A percentile compares a stretch with the other conserved stretches of the same genome.
Conservation (phyloP, 306 rosid genomes). For the Castanea sativa region DNA sequence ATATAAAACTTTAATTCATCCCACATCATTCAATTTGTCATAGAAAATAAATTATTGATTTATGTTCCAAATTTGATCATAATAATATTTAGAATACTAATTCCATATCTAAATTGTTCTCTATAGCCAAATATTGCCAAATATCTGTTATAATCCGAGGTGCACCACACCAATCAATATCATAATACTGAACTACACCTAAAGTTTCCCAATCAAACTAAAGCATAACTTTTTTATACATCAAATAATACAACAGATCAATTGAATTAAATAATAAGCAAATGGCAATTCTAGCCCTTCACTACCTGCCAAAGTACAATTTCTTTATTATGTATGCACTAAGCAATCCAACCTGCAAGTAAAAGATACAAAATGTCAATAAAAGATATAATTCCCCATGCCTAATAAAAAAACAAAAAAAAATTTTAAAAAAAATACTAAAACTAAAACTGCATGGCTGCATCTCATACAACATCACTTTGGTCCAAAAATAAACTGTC, state of each 20-base stretch:
- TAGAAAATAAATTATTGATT: not conserved
- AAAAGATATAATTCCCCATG: not conserved
- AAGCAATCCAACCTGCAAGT: conserved; percentile 53
- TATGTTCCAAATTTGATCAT: not conserved
- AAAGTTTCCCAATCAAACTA: not conserved
- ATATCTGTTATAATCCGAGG: not conserved
- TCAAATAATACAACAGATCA: not conserved
- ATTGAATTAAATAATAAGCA: not conserved
- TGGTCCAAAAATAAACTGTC: not conserved
- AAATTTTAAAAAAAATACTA: no score
- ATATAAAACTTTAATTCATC: not conserved
- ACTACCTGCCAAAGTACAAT: conserved; percentile 52
- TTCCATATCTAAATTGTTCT: not conserved
- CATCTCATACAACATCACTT: not conserved
- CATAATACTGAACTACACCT: not conserved
- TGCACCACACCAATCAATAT: not conserved
- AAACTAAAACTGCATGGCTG: no score
- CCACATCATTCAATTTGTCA: not conserved
- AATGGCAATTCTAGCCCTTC: not conserved
- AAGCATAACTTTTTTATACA: not conserved
- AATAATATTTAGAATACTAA: not conserved
- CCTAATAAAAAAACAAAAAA: not conserved
- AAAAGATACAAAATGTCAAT: conserved; percentile 4
- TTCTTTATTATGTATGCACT: conserved; percentile 49
- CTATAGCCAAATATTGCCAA: not conserved